phyloP scores from a whole-genome alignment of 2,329 filamentous ascomycete genomes.

The Akanthomyces lecanii region DNA sequence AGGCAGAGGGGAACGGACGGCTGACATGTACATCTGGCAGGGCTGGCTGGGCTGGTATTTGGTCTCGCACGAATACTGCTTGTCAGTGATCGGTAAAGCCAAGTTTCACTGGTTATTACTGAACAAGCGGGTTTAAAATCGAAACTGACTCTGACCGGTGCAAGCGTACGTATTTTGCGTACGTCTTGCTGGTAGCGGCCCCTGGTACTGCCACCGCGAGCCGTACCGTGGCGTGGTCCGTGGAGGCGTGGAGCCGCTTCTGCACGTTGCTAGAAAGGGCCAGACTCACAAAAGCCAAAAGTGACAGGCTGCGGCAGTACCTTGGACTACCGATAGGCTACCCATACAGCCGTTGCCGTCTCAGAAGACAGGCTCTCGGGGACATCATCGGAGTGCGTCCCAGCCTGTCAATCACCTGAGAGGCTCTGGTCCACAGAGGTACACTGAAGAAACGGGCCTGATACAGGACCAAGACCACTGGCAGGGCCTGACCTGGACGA shows the following conservation, averaged over 20 bases:
- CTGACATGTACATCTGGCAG: neutral
- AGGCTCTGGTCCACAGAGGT: too few relatives aligned
- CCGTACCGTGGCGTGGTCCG: slow-evolving; percentile 13
- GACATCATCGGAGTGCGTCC: neutral
- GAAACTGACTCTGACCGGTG: neutral
- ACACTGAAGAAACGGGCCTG: too few relatives aligned
- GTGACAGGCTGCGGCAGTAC: neutral
- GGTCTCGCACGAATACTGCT: too few relatives aligned
- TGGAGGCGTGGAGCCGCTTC: slow-evolving; percentile 10
- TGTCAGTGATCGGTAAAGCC: neutral
- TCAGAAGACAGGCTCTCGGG: neutral
- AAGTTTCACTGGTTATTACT: neutral
- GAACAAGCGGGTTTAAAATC: neutral
- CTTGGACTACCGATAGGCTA: neutral
- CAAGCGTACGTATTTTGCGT: neutral
- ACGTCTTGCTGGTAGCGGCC: neutral
- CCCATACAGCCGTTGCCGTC: neutral
- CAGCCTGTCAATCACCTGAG: neutral
- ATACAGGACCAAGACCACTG: neutral
- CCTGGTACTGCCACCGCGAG: slow-evolving; percentile 1
- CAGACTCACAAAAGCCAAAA: neutral
- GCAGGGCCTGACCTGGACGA: neutral
- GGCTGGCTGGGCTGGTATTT: too few relatives aligned
- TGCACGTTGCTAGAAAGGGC: neutral
- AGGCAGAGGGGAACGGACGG: neutral